phyloP scores from a whole-genome alignment of 2,329 filamentous ascomycete species.

The Chalara sp. region DNA sequence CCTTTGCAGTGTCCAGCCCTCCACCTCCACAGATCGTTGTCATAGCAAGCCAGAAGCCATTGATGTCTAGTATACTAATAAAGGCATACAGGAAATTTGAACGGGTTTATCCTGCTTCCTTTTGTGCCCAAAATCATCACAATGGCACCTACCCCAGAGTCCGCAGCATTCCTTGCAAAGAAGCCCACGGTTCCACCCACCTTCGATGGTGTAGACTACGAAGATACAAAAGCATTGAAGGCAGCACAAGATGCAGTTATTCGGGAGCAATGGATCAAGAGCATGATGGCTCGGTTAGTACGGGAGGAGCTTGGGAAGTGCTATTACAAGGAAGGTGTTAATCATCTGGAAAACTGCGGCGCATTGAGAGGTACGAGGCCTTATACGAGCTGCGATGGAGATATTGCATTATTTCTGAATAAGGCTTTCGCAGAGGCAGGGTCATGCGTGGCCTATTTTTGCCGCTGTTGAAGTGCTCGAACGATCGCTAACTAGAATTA shows the following conservation, averaged over 20 bases:
- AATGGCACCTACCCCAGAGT: constrained; percentile 76
- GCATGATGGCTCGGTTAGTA: constrained; percentile 82
- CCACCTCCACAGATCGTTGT: background rate
- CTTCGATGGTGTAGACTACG: constrained; percentile 82
- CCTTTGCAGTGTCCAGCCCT: no score
- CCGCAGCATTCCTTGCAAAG: constrained; percentile 71
- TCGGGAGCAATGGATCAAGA: constrained; percentile 81
- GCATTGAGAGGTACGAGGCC: constrained; percentile 63
- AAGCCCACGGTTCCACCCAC: constrained; percentile 78
- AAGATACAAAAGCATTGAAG: constrained; percentile 75
- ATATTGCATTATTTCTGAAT: no score
- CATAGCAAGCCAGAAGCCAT: background rate
- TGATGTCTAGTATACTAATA: background rate
- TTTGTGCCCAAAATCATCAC: background rate
- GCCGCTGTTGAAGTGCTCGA: no score
- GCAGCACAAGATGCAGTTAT: constrained; percentile 76
- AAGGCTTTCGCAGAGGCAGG: no score
- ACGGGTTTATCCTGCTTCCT: background rate
- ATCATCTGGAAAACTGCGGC: constrained; percentile 84
- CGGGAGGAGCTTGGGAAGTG: constrained; percentile 80
- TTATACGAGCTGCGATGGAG: background rate
- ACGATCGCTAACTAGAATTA: constrained; percentile 1
- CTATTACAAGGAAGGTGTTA: constrained; percentile 77
- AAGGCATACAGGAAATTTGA: background rate
- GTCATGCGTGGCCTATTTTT: no score